A percentile compares a stretch with the other conserved stretches of the same genome.
Conservation (phyloP, 345 rosid species). For the Turnera subulata region DNA sequence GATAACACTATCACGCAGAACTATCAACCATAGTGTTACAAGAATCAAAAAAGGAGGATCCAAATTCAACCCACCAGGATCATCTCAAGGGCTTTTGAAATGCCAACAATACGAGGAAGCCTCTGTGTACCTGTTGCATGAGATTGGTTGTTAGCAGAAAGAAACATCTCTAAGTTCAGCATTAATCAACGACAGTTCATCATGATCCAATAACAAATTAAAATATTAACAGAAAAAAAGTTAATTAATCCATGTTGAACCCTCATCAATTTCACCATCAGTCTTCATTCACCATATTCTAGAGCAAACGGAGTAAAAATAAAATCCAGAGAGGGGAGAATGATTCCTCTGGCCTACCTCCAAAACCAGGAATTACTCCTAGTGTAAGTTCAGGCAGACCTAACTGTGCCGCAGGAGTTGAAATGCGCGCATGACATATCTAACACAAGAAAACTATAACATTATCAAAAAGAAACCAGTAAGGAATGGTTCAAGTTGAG, state of each 20-base stretch:
- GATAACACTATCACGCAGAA: neutral
- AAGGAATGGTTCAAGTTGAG: constrained; percentile 1
- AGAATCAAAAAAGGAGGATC: constrained; percentile 11
- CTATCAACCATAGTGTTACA: constrained; percentile 7
- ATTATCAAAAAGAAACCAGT: neutral
- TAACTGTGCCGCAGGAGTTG: constrained; percentile 68
- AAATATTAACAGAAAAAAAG: too few species aligned
- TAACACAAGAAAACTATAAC: constrained; percentile 23
- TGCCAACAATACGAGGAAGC: constrained; percentile 98
- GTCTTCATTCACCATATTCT: too few species aligned
- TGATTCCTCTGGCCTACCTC: constrained; percentile 47
- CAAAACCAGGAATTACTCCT: constrained; percentile 94
- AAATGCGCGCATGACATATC: constrained; percentile 91
- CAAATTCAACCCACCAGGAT: constrained; percentile 63
- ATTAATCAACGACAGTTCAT: too few species aligned
- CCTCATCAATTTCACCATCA: too few species aligned
- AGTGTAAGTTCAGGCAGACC: constrained; percentile 94
- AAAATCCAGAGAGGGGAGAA: too few species aligned
- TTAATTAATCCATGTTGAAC: too few species aligned
- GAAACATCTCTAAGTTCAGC: too few species aligned
- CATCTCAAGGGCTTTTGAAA: constrained; percentile 88
- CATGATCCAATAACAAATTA: too few species aligned
- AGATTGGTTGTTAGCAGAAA: too few species aligned
- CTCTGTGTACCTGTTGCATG: constrained; percentile 81
- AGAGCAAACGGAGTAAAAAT: too few species aligned